Evolutionary conservation across 2,329 filamentous ascomycete species (phyloP).

Genomic region (Trichoderma afroharzianum): DNA sequence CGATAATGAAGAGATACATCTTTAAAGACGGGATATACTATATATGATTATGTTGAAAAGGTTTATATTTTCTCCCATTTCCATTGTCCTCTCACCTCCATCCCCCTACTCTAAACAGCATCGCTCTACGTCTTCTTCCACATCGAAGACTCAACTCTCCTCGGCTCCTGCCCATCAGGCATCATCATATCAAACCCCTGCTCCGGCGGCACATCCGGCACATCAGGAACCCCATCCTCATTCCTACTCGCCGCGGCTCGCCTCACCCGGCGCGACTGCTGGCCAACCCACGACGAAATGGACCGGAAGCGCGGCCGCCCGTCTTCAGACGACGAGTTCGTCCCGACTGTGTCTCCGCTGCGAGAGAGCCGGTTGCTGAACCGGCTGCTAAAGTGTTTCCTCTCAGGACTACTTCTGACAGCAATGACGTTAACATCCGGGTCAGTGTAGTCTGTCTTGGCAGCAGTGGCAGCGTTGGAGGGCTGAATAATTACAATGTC

Average conservation of each 20-base stretch:
- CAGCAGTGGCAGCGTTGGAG: slow-evolving; percentile 22
- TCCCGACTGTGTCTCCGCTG: slow-evolving; percentile 52
- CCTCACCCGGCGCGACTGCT: slow-evolving; percentile 55
- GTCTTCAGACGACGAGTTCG: slow-evolving; percentile 51
- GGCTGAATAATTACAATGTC: slow-evolving; percentile 47
- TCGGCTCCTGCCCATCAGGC: slow-evolving; percentile 46
- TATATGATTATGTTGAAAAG: neutral
- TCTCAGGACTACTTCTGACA: slow-evolving; percentile 4
- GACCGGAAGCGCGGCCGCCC: slow-evolving; percentile 53
- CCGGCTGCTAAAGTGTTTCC: slow-evolving; percentile 3
- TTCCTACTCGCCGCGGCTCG: slow-evolving; percentile 31
- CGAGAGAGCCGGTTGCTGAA: slow-evolving; percentile 17
- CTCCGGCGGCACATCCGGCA: slow-evolving; percentile 43
- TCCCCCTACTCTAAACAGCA: neutral
- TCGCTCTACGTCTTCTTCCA: neutral
- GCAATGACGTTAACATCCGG: neutral
- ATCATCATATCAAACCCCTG: slow-evolving; percentile 50
- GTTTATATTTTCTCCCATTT: neutral
- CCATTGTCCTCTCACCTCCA: neutral
- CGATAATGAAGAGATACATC: neutral
- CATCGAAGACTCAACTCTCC: slow-evolving; percentile 34
- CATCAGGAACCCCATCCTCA: slow-evolving; percentile 35
- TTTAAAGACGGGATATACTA: neutral
- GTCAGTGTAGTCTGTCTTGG: neutral
- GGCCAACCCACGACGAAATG: slow-evolving; percentile 61